Percentiles rank a stretch among this genome's conserved stretches.
These are phyloP conservation scores for Colletotrichum horii DNA, from an alignment of 2,329 filamentous ascomycete species.

Conservation along the genomic window DNA sequence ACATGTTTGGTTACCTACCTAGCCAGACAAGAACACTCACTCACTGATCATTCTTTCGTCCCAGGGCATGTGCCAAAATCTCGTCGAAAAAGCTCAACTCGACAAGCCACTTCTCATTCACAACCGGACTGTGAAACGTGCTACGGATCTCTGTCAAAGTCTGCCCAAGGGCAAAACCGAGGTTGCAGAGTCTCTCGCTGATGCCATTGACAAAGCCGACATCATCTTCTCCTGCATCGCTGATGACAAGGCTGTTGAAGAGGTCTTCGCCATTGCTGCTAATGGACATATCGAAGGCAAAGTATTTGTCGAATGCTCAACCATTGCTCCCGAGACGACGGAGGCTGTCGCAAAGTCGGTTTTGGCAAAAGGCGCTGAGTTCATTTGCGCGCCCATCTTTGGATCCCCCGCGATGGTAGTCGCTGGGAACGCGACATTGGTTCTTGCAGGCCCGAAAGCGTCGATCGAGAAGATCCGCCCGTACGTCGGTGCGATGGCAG, in stretches of 20 bases:
- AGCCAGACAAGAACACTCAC: slow-evolving; percentile 6
- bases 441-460: slow-evolving; percentile 69
- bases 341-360: slow-evolving; percentile 66
- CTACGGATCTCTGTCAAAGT: slow-evolving; percentile 65
- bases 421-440: slow-evolving; percentile 72
- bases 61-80: slow-evolving; percentile 84
- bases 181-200: slow-evolving; percentile 67
- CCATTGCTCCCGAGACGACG: slow-evolving; percentile 83
- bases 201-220: slow-evolving; percentile 71
- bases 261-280: slow-evolving; percentile 64
- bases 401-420: slow-evolving; percentile 75
- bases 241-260: slow-evolving; percentile 75
- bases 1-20: slow-evolving; percentile 20
- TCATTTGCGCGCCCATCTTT: slow-evolving; percentile 76
- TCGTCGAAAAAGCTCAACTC: slow-evolving; percentile 78
- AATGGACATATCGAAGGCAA: slow-evolving; percentile 68
- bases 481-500: slow-evolving; percentile 76
- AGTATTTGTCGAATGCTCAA: slow-evolving; percentile 86
- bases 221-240: slow-evolving; percentile 84
- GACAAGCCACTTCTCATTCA: slow-evolving; percentile 76
- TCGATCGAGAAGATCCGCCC: slow-evolving; percentile 70
- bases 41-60: slow-evolving; percentile 10
- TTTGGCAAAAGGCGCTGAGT: slow-evolving; percentile 67
- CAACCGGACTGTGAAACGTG: slow-evolving; percentile 76
- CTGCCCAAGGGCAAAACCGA: slow-evolving; percentile 67